Conservation (phyloP, 768 basidiomycete species). For the Clitopilus hobsonii region DNA sequence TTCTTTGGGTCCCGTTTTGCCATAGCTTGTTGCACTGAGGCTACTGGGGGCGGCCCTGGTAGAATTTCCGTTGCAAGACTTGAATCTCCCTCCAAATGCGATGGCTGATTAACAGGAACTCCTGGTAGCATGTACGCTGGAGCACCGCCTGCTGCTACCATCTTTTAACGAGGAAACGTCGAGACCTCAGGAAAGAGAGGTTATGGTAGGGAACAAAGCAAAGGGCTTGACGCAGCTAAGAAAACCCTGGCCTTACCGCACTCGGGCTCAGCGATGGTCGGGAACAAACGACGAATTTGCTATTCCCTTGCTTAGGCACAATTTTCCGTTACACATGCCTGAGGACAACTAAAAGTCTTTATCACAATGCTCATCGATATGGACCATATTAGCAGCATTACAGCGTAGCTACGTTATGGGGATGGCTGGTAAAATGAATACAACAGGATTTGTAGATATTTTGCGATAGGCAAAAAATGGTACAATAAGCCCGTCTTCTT, state of each 20-base stretch:
- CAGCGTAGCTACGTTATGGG: neutral
- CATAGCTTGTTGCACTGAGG: conserved; percentile 63
- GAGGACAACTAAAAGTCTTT: neutral
- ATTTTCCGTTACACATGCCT: neutral
- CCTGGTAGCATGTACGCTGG: conserved; percentile 72
- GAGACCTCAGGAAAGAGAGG: neutral
- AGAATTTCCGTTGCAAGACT: conserved; percentile 86
- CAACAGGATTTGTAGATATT: too few species aligned
- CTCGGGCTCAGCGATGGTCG: conserved; percentile 1
- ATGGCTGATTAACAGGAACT: conserved; percentile 69
- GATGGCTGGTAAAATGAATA: neutral
- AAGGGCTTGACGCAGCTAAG: neutral
- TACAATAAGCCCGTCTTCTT: too few species aligned
- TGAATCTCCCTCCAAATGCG: conserved; percentile 79
- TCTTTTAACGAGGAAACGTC: conserved; percentile 22
- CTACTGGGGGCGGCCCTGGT: conserved; percentile 78
- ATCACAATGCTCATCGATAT: neutral
- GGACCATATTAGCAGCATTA: neutral
- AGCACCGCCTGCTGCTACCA: conserved; percentile 71
- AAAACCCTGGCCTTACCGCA: neutral
- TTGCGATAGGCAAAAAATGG: too few species aligned
- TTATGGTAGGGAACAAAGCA: neutral
- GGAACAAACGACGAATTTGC: neutral
- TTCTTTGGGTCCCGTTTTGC: conserved; percentile 82
- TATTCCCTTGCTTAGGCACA: neutral